Evolutionary conservation across 139 green algal genomes (phyloP).

Genomic region (Chlamydomonas sp.): DNA sequence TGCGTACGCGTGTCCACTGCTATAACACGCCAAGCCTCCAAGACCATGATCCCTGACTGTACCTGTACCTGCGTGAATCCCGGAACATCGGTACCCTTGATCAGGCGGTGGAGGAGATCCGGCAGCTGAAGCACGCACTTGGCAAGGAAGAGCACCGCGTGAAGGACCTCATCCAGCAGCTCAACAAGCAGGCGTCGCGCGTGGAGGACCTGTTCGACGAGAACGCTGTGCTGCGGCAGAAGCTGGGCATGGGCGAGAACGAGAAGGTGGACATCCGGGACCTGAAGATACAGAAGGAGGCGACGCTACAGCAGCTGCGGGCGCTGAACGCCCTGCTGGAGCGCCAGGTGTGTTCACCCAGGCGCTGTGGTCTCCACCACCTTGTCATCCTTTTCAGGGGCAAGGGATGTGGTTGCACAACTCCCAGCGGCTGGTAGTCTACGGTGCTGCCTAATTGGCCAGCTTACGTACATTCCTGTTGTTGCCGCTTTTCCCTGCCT

Average conservation of each 20-base stretch:
- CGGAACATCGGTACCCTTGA: neutral
- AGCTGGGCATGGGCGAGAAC: conserved; percentile 46
- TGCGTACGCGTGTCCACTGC: no score
- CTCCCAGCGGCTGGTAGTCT: no score
- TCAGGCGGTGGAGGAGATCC: conserved; percentile 71
- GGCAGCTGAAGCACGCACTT: conserved; percentile 63
- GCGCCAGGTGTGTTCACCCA: conserved; percentile 50
- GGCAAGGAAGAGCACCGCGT: conserved; percentile 51
- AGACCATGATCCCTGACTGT: no score
- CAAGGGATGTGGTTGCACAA: no score
- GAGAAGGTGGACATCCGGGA: conserved; percentile 61
- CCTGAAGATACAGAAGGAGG: conserved; percentile 69
- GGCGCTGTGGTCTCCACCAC: neutral
- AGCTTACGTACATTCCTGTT: neutral
- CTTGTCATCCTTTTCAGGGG: no score
- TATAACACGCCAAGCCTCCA: no score
- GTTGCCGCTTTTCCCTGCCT: neutral
- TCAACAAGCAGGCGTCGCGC: conserved; percentile 39
- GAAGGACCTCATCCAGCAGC: conserved; percentile 44
- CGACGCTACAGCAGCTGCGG: conserved; percentile 66
- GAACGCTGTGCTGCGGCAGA: conserved; percentile 63
- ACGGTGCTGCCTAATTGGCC: no score
- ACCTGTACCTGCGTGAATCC: no score
- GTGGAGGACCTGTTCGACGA: conserved; percentile 75
- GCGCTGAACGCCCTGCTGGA: conserved; percentile 71